Evolutionary conservation across 2,329 filamentous ascomycete species (phyloP).

Genomic region (Diaporthe vexans): DNA sequence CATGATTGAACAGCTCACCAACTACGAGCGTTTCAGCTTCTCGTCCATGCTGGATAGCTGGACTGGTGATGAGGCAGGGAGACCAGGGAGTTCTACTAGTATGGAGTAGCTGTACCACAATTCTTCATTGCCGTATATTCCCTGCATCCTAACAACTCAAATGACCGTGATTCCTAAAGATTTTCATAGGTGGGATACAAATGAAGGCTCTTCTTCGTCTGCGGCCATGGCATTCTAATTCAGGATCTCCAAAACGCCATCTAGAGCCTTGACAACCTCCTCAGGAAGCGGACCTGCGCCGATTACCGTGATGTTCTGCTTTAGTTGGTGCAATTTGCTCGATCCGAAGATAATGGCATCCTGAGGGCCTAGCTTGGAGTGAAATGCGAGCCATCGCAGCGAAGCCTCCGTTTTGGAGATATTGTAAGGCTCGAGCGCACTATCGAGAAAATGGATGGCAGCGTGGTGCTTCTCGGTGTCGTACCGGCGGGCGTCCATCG

Average conservation of each 20-base stretch:
- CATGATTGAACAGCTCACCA: not conserved
- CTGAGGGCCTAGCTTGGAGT: not conserved
- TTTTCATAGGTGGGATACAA: too few species aligned
- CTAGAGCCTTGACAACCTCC: not conserved
- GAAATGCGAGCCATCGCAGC: not conserved
- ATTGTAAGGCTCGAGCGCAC: not conserved
- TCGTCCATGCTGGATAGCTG: not conserved
- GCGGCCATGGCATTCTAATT: too few species aligned
- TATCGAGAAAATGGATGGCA: not conserved
- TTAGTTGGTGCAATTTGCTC: not conserved
- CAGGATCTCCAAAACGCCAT: not conserved
- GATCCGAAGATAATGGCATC: not conserved
- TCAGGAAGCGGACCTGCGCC: not conserved
- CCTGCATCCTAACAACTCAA: too few species aligned
- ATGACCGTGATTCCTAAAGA: too few species aligned
- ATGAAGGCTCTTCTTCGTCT: too few species aligned
- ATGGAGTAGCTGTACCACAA: not conserved
- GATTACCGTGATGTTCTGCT: not conserved
- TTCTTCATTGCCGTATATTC: too few species aligned
- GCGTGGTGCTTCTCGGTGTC: not conserved
- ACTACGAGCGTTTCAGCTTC: not conserved
- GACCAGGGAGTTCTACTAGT: not conserved
- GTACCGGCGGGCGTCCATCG: conserved; percentile 1
- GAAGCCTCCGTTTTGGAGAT: not conserved
- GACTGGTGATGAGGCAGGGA: not conserved